Base-by-base conservation (phyloP, 306 rosid genomes). In the Trifolium subterraneum region DNA sequence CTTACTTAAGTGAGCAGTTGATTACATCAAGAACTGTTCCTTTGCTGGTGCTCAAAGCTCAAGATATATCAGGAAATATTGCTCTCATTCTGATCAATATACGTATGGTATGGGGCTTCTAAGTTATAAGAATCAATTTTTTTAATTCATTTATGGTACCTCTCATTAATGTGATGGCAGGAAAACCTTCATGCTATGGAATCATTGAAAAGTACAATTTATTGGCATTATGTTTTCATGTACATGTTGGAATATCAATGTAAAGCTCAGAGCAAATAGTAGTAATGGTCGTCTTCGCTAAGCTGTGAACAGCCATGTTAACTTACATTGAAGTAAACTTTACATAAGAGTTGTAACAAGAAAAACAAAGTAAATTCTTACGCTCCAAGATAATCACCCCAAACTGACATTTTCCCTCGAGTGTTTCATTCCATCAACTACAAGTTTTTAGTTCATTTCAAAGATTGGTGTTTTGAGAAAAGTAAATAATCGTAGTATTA, bases 161-260 rank as follows among this genome's bases (percentile, higher is more conserved):
- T 51, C 70, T 38, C 31, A 56, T 8, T 12, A 41, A 31, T 47
- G 68, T 41, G 63, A 47, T 10, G n/a, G 41, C 65, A 36, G 20
- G 35, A 44, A 23, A 44, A 52, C 44, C 60, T 78, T 45, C 79
- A 56, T 78, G 68, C 15, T 52, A 22, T 63, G 68, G 45, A 54
- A 19, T 55, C 52, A 23, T 48, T 82, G 69, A 64, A 15, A 70
- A 58, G 25, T 73, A 12, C 18, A 61, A 42, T 68, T 50, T 61
- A 22, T 72, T 77, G 68, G 55, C 51, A 48, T 76, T 71, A 62
- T 56, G 52, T 73, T 76, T 65, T 58, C 55, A 72, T 68, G 72
- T 72, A 71, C 62, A 81, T 64, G 50, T 4, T 38, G 10, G 44
- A 38, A 38, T 38, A 38, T 38, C 44, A 38, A 38, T 38, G 44